Evolutionary conservation across 1,284 basidiomycete genomes (phyloP).

Genomic region (Cryptococcus sp.): DNA sequence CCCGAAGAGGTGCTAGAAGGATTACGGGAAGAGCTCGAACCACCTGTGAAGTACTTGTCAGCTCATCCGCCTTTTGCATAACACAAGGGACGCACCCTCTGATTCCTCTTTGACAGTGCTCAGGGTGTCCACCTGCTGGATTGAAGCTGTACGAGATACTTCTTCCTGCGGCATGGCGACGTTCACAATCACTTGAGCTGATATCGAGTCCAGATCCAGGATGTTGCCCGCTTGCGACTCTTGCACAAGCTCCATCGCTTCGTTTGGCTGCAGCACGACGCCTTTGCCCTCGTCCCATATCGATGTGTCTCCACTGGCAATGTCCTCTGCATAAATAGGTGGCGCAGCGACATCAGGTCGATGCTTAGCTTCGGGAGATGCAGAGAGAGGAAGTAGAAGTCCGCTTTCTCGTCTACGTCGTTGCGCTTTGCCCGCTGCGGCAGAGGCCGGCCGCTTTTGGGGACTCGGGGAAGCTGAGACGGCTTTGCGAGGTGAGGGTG

Average conservation of each 20-base stretch:
- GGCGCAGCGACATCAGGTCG: no score
- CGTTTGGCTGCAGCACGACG: not conserved
- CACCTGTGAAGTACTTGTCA: not conserved
- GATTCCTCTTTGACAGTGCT: not conserved
- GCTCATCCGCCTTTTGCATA: no score
- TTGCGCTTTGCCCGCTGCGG: constrained; percentile 8
- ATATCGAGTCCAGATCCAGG: no score
- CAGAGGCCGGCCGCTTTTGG: constrained; percentile 6
- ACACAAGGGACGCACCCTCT: not conserved
- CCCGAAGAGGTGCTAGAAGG: no score
- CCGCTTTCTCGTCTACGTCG: constrained; percentile 32
- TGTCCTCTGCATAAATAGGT: not conserved
- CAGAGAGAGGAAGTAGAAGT: constrained; percentile 15
- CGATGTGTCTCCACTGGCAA: not conserved
- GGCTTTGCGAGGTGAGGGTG: constrained; percentile 11
- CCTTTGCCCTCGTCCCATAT: not conserved
- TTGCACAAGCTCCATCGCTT: not conserved
- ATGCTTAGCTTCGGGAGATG: constrained; percentile 10
- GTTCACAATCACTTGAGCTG: no score
- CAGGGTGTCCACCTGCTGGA: not conserved
- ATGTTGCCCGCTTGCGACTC: not conserved
- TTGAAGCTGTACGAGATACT: not conserved
- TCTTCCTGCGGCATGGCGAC: no score
- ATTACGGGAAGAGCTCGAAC: constrained; percentile 7
- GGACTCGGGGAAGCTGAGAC: constrained; percentile 14